These are phyloP conservation scores for Lignosus rhinocerotis DNA, from an alignment of 1,284 basidiomycete genomes.

Conservation along the genomic window DNA sequence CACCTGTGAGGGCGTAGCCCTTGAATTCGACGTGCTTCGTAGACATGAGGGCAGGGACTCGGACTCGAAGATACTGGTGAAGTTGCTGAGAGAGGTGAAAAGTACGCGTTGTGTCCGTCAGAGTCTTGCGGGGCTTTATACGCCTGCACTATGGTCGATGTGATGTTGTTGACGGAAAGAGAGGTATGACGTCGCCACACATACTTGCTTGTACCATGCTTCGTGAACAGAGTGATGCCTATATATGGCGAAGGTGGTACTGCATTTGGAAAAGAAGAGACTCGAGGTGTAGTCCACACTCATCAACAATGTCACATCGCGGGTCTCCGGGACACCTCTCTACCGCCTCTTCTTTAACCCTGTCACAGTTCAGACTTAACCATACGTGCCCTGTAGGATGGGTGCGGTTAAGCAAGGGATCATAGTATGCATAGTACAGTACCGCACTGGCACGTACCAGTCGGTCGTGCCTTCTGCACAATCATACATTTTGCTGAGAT, in stretches of 20 bases:
- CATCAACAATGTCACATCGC: neutral
- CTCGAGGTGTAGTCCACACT: neutral
- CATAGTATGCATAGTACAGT: too few species aligned
- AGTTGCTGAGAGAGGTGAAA: neutral
- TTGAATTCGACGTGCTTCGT: slow-evolving; percentile 19
- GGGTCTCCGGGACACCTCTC: too few species aligned
- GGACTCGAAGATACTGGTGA: neutral
- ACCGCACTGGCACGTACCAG: too few species aligned
- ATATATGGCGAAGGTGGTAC: neutral
- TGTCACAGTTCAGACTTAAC: too few species aligned
- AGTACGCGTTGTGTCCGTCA: neutral
- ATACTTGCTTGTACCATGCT: too few species aligned
- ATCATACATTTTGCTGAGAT: too few species aligned
- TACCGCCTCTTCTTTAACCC: too few species aligned
- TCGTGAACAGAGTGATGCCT: too few species aligned
- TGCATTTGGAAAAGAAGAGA: neutral
- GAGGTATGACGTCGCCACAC: too few species aligned
- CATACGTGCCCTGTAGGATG: too few species aligned
- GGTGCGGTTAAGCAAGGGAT: too few species aligned
- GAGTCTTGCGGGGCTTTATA: neutral
- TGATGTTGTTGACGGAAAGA: neutral
- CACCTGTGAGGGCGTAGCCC: slow-evolving; percentile 25
- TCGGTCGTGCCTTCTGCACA: too few species aligned
- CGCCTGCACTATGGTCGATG: neutral
- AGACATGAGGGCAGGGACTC: slow-evolving; percentile 1